A percentile compares a stretch with the other conserved stretches of the same genome.
These are phyloP conservation scores for Luvunga scandens DNA, from an alignment of 345 rosid genomes.

Conservation along the genomic window DNA sequence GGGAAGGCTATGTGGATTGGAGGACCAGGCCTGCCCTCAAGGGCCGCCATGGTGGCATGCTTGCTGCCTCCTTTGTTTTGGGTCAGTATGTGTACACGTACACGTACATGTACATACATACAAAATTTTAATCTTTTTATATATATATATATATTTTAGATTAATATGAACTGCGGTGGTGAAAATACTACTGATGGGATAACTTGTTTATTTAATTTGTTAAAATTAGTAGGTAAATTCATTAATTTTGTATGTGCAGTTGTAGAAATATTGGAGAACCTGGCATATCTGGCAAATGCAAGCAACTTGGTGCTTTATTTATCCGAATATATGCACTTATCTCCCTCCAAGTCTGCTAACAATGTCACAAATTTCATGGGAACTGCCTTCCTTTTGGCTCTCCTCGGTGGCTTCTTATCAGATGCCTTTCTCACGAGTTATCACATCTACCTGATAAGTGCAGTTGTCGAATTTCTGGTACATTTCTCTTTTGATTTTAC, in stretches of 20 bases:
- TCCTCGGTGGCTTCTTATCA: conserved; percentile 80
- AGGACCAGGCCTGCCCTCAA: conserved; percentile 55
- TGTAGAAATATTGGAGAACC: conserved; percentile 86
- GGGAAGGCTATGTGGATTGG: conserved; percentile 90
- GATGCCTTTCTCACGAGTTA: conserved; percentile 70
- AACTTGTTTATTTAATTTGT: too few species aligned
- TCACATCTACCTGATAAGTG: conserved; percentile 61
- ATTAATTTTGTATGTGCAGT: conserved; percentile 27
- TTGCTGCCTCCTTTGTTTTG: conserved; percentile 65
- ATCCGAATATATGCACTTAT: conserved; percentile 59
- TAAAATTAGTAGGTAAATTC: too few species aligned
- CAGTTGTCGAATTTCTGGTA: conserved; percentile 67
- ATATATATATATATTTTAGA: too few species aligned
- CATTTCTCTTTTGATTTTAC: neutral
- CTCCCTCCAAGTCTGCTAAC: conserved; percentile 69
- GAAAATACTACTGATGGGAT: neutral
- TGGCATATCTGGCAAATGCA: conserved; percentile 77
- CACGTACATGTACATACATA: too few species aligned
- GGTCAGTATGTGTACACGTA: conserved; percentile 28
- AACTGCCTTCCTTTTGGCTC: conserved; percentile 76
- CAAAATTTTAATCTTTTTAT: neutral
- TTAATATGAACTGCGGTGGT: neutral
- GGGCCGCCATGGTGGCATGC: conserved; percentile 74
- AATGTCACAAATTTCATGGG: conserved; percentile 86
- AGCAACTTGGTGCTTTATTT: conserved; percentile 75